Conservation (phyloP, 139 green algal species). For the Pleodorina starrii region DNA sequence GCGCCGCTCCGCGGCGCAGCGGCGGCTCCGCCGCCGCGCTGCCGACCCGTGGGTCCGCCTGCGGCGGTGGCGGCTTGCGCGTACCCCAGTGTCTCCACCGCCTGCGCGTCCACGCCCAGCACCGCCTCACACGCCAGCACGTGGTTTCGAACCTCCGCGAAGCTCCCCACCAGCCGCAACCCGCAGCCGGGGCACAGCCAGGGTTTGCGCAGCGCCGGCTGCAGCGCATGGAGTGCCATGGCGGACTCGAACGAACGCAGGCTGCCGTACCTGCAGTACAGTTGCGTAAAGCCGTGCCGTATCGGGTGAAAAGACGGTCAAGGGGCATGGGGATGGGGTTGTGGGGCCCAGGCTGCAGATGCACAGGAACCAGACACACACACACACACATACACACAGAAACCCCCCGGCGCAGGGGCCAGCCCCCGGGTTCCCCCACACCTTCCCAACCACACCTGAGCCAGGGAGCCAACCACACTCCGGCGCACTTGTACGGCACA, state of each 20-base stretch:
- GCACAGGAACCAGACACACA: too few relatives aligned
- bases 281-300: too few relatives aligned
- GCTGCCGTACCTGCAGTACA: slow-evolving; percentile 38
- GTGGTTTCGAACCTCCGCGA: not conserved
- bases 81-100: slow-evolving; percentile 20
- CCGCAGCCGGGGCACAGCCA: slow-evolving; percentile 59
- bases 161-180: slow-evolving; percentile 20
- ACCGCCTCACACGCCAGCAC: not conserved
- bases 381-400: too few relatives aligned
- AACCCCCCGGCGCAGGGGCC: too few relatives aligned
- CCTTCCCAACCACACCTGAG: slow-evolving; percentile 48
- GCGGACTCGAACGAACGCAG: slow-evolving; percentile 42
- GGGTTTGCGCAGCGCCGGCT: slow-evolving; percentile 51
- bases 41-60: not conserved
- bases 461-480: slow-evolving; percentile 56
- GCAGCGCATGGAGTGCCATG: slow-evolving; percentile 50
- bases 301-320: too few relatives aligned
- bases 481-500: slow-evolving; percentile 34
- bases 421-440: too few relatives aligned
- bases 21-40: not conserved
- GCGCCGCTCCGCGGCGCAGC: not conserved
- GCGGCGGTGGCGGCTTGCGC: not conserved
- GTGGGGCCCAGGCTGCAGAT: too few relatives aligned
- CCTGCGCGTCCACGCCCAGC: not conserved
- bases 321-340: too few relatives aligned